These are phyloP conservation scores for Nemania sp. DNA, from an alignment of 2,329 filamentous ascomycete genomes.

Conservation along the genomic window DNA sequence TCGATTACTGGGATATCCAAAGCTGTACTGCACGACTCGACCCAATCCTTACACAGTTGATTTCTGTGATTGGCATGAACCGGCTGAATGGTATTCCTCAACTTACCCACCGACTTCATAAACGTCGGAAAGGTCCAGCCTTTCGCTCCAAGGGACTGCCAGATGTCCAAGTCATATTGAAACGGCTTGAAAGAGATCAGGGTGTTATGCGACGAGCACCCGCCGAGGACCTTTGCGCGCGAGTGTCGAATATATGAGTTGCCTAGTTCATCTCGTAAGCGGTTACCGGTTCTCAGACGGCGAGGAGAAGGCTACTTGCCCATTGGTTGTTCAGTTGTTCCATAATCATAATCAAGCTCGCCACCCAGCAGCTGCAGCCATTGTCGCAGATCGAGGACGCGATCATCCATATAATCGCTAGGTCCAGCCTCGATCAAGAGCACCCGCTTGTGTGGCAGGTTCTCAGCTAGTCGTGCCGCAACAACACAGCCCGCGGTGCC, in stretches of 20 bases:
- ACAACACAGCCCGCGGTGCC: constrained; percentile 87
- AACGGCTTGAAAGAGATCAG: constrained; percentile 92
- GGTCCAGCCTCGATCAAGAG: constrained; percentile 88
- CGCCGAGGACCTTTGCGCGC: constrained; percentile 87
- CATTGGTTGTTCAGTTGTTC: constrained; percentile 85
- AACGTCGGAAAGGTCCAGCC: constrained; percentile 89
- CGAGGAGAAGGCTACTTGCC: constrained; percentile 46
- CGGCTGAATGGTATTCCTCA: constrained; percentile 88
- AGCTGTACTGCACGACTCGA: constrained; percentile 76
- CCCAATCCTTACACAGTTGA: constrained; percentile 90
- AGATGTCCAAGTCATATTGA: constrained; percentile 83
- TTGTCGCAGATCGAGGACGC: constrained; percentile 83
- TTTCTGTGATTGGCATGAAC: constrained; percentile 85
- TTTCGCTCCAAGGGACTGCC: constrained; percentile 79
- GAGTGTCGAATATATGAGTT: constrained; percentile 93
- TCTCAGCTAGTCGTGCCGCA: constrained; percentile 77
- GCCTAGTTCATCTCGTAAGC: constrained; percentile 53
- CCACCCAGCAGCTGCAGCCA: constrained; percentile 85
- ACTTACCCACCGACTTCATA: constrained; percentile 78
- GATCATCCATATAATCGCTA: constrained; percentile 85
- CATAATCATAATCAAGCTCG: constrained; percentile 90
- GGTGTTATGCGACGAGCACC: constrained; percentile 93
- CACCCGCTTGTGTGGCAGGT: constrained; percentile 79
- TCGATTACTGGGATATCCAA: constrained; percentile 79
- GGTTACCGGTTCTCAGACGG: constrained; percentile 4